phyloP scores from a whole-genome alignment of 1,139 yeast genomes.

The Pichia sp. region DNA sequence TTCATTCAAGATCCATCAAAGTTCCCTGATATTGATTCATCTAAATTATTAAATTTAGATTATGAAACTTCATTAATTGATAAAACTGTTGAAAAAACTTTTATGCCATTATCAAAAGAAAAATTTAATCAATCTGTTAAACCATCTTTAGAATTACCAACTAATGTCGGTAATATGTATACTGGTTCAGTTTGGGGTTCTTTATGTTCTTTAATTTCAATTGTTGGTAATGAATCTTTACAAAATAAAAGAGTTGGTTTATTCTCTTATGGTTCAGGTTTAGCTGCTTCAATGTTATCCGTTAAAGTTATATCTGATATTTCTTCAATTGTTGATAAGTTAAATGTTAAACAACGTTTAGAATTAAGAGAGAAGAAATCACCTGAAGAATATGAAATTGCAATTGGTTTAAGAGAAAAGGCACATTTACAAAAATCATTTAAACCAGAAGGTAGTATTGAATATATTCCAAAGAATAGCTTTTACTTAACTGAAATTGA shows the following conservation, averaged over 20 bases:
- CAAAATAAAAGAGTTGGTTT: conserved; percentile 83
- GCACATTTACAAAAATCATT: conserved; percentile 77
- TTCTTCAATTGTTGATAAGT: conserved; percentile 53
- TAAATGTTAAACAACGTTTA: conserved; percentile 66
- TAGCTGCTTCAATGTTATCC: conserved; percentile 86
- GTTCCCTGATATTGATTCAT: conserved; percentile 60
- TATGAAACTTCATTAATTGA: conserved; percentile 80
- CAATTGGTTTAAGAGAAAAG: conserved; percentile 80
- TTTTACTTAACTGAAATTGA: conserved; percentile 82
- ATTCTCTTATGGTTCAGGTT: conserved; percentile 97
- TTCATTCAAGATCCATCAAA: conserved; percentile 57
- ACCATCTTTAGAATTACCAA: conserved; percentile 82
- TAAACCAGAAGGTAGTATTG: conserved; percentile 75
- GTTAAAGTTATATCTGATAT: conserved; percentile 79
- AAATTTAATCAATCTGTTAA: conserved; percentile 62
- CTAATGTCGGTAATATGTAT: conserved; percentile 98
- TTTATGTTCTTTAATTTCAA: conserved; percentile 72
- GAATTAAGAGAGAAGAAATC: conserved; percentile 59
- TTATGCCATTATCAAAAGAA: conserved; percentile 74
- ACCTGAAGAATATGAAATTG: conserved; percentile 78
- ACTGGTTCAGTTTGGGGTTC: conserved; percentile 92
- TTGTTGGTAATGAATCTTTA: conserved; percentile 65
- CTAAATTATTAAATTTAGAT: conserved; percentile 46
- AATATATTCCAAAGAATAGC: conserved; percentile 63
- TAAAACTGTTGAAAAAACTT: conserved; percentile 77